These are phyloP conservation scores for Trypanosomatidae sp. DNA, from an alignment of 208 protist species.

Conservation along the genomic window DNA sequence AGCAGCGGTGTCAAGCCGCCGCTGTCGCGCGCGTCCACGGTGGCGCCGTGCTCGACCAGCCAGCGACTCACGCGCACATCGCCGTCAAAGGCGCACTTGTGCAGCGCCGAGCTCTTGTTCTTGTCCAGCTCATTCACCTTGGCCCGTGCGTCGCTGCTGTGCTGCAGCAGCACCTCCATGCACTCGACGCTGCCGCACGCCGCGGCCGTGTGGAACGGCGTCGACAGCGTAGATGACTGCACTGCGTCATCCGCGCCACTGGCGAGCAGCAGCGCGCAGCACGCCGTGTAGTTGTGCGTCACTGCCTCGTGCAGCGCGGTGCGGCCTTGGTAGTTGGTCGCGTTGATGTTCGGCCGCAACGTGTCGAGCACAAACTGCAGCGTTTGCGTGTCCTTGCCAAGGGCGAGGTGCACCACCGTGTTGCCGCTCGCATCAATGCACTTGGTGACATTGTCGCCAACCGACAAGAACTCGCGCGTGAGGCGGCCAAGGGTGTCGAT, in stretches of 20 bases:
- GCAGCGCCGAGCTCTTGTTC: slow-evolving; percentile 69
- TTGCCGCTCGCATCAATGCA: slow-evolving; percentile 82
- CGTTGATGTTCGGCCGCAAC: slow-evolving; percentile 61
- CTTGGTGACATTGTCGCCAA: slow-evolving; percentile 72
- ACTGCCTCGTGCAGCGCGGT: slow-evolving; percentile 84
- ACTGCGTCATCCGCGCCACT: slow-evolving; percentile 71
- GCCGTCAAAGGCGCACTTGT: slow-evolving; percentile 86
- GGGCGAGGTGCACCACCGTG: slow-evolving; percentile 66
- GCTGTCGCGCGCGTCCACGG: slow-evolving; percentile 57
- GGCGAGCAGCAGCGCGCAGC: slow-evolving; percentile 68
- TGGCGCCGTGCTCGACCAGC: slow-evolving; percentile 81
- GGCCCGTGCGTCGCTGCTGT: slow-evolving; percentile 33
- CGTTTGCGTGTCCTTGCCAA: slow-evolving; percentile 49
- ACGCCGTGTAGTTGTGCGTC: slow-evolving; percentile 67
- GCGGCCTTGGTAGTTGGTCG: slow-evolving; percentile 65
- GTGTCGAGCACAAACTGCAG: slow-evolving; percentile 54
- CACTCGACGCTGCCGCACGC: slow-evolving; percentile 82
- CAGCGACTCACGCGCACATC: slow-evolving; percentile 78
- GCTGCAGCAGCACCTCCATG: slow-evolving; percentile 71
- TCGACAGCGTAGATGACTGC: slow-evolving; percentile 74
- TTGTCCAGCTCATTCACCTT: slow-evolving; percentile 83
- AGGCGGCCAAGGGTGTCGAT: slow-evolving; percentile 54
- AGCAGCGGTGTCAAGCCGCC: slow-evolving; percentile 68
- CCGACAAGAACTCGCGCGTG: slow-evolving; percentile 51
- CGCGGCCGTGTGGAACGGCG: slow-evolving; percentile 82